Evolutionary conservation across 2,329 filamentous ascomycete genomes (phyloP), one percentile per base, ranked within the genome.

Genomic region (Fusarium tanahbumbuense): DNA sequence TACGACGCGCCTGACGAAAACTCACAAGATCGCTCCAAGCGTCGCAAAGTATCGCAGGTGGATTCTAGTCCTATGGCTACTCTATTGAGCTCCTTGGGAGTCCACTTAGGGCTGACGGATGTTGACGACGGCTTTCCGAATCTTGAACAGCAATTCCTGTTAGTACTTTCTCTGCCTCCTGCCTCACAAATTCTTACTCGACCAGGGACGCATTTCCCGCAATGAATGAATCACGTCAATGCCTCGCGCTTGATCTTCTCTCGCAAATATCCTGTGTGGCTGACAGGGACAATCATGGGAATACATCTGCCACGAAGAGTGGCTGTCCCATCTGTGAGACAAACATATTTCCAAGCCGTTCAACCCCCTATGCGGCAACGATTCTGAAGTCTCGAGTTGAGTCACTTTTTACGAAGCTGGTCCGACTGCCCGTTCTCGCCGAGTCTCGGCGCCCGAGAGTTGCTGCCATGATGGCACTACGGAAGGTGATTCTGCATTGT

Each of bases 401-500:
- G 32, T 70, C 72, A 3, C 78, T 84, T 12, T 85, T 91, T 60
- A 74, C 77, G 15, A 82, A 79, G 25, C 68, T 91, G 10, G 77
- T 87, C 56, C 76, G 82, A 37, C 77, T 81, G 4, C 73, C 81
- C 2, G 74, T 75, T 11, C 88, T 91, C 65, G 67, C 82, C 6
- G 82, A 86, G 60, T 88, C 87, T 22, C 85, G 86, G n/a, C 85
- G 84, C 47, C 84, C 88, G 37, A 86, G 93, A 48, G 85, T 97
- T 41, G 84, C 89, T 64, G 90, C 91, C 12, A 93, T 96, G 88
- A 80, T 91, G 62, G 86, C 89, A 6, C 82, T 97, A 50, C 88
- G 90, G 71, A 88, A 90, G 47, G 81, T 96, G 42, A 84, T 92
- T 27, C 84, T 87, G 49, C 93, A 97, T 78, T 89, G 89, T 6